Percentiles rank a stretch among this genome's conserved stretches.
phyloP scores from a whole-genome alignment of 495 filamentous ascomycete species.

The Neurospora sublineolata region DNA sequence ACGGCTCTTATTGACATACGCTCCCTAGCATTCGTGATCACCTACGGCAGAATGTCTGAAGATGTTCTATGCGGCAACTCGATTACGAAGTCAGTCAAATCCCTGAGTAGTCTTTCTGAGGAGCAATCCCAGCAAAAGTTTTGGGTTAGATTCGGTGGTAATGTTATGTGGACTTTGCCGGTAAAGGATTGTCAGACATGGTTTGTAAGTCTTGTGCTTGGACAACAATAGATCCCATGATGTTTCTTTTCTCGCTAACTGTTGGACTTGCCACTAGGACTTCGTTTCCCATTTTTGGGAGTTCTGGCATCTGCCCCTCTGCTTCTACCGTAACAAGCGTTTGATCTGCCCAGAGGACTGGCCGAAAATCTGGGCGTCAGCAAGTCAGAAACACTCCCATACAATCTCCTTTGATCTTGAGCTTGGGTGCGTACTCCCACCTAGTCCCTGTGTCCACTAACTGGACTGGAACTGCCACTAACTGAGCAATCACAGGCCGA shows the following conservation, averaged over 20 bases:
- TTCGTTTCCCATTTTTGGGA: conserved; percentile 27
- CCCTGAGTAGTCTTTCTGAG: not conserved
- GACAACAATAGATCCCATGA: not conserved
- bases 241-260: not conserved
- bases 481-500: not conserved
- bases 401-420: not conserved
- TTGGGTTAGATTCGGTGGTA: conserved; percentile 1
- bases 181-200: conserved; percentile 23
- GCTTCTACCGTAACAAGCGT: conserved; percentile 13
- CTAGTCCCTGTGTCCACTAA: not conserved
- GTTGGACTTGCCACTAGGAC: conserved; percentile 1
- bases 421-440: not conserved
- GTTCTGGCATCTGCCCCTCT: conserved; percentile 20
- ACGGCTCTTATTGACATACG: not conserved
- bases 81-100: conserved; percentile 1
- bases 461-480: not conserved
- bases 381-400: not conserved
- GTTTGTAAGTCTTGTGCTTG: conserved; percentile 21
- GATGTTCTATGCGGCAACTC: conserved; percentile 7
- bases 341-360: conserved; percentile 15
- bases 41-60: conserved; percentile 15
- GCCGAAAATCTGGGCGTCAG: conserved; percentile 14
- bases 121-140: not conserved
- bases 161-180: conserved; percentile 10
- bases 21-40: conserved; percentile 16